Percentiles rank a stretch among this genome's conserved stretches.
Conservation (phyloP, 2,329 filamentous ascomycete genomes). For the Colletotrichum phormii region DNA sequence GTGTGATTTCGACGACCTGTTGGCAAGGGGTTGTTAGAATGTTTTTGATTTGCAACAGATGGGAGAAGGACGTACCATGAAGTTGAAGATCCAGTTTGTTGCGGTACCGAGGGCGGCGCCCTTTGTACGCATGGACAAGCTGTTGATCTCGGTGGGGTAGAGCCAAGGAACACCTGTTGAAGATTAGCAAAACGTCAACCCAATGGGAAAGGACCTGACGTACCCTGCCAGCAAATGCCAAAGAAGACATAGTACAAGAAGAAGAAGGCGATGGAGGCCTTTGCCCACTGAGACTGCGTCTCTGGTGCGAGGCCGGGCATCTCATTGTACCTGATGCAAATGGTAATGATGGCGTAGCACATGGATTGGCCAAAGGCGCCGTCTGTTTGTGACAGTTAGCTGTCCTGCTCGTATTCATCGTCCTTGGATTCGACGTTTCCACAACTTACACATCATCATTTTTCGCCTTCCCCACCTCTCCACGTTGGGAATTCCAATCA, state of each 20-base stretch:
- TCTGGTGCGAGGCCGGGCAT: slow-evolving; percentile 28
- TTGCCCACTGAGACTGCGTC: slow-evolving; percentile 30
- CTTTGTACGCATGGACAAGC: slow-evolving; percentile 46
- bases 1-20: slow-evolving; percentile 49
- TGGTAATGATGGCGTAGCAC: slow-evolving; percentile 63
- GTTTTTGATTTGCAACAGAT: too few species aligned
- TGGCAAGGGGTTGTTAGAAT: too few species aligned
- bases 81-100: slow-evolving; percentile 37
- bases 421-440: not conserved
- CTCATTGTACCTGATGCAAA: slow-evolving; percentile 58
- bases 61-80: slow-evolving; percentile 14
- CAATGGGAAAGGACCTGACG: not conserved
- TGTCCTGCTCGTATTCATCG: not conserved
- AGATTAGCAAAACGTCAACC: not conserved
- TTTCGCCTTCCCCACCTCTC: slow-evolving; percentile 62
- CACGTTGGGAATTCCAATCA: slow-evolving; percentile 43
- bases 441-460: slow-evolving; percentile 62
- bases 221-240: slow-evolving; percentile 33
- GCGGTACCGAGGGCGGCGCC: slow-evolving; percentile 38
- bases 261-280: slow-evolving; percentile 40
- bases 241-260: slow-evolving; percentile 41
- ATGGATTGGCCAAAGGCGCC: slow-evolving; percentile 63
- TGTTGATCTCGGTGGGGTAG: slow-evolving; percentile 51
- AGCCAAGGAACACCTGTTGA: slow-evolving; percentile 41
- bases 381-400: slow-evolving; percentile 30